These are phyloP conservation scores for Colletotrichum musicola DNA, from an alignment of 2,329 filamentous ascomycete genomes.

Conservation along the genomic window DNA sequence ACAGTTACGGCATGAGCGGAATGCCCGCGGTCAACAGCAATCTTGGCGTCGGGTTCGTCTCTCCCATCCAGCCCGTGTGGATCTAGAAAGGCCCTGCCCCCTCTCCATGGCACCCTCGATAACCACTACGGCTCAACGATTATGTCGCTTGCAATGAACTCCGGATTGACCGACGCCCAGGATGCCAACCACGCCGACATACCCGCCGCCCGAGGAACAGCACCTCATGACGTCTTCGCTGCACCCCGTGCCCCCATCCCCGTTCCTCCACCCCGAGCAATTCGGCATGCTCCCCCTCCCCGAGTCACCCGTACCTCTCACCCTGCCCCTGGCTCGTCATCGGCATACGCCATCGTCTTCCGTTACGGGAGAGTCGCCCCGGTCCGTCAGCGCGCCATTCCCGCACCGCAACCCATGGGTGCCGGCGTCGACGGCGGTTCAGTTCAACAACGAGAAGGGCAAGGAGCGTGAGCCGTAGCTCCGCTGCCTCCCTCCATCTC, in stretches of 20 bases:
- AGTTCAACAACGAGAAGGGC: slow-evolving; percentile 38
- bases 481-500: slow-evolving; percentile 51
- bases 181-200: slow-evolving; percentile 61
- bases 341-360: slow-evolving; percentile 50
- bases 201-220: slow-evolving; percentile 59
- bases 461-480: slow-evolving; percentile 47
- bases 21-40: slow-evolving; percentile 58
- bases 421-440: slow-evolving; percentile 18
- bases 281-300: slow-evolving; percentile 59
- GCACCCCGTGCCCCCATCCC: slow-evolving; percentile 57
- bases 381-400: slow-evolving; percentile 42
- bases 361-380: slow-evolving; percentile 44
- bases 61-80: slow-evolving; percentile 73
- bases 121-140: slow-evolving; percentile 55
- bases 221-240: slow-evolving; percentile 52
- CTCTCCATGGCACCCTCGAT: slow-evolving; percentile 45
- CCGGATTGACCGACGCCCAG: slow-evolving; percentile 69
- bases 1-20: slow-evolving; percentile 60
- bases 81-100: slow-evolving; percentile 59
- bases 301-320: slow-evolving; percentile 57
- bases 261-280: slow-evolving; percentile 58
- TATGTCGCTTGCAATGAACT: slow-evolving; percentile 53
- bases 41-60: slow-evolving; percentile 71
- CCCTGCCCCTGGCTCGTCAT: slow-evolving; percentile 47
- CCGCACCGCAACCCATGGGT: slow-evolving; percentile 32